Evolutionary conservation across 306 rosid genomes (phyloP), one percentile per base, ranked within the genome.

Genomic region (Senna siamea): DNA sequence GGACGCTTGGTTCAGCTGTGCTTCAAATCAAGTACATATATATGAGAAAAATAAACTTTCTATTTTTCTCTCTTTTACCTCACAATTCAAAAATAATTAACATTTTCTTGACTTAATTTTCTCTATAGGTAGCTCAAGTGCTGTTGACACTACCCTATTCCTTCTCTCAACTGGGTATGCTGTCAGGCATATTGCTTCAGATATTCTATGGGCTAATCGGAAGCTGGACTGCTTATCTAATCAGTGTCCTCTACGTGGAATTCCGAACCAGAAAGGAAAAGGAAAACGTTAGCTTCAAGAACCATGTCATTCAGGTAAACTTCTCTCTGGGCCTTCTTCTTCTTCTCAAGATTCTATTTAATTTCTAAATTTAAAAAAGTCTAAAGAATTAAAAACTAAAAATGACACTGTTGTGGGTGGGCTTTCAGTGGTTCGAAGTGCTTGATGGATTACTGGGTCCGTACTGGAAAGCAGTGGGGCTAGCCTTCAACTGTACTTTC

Each of bases 1-100:
- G 53, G 70, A 65, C 20, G 70, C 70, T 10, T 65, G 70, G 70
- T 65, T 65, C 14, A 65, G 70, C 37, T 65, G 70, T 65, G 70
- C 70, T 7, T 65, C 70, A 20, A 65, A 65, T 23, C 70, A 63
- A 40, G 69, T 63, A n/a, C n/a, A n/a, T n/a, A n/a, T n/a, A n/a
- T n/a, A n/a, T n/a, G n/a, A n/a, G n/a, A n/a, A n/a, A n/a, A n/a
- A n/a, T n/a, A n/a, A n/a, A n/a, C n/a, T n/a, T n/a, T n/a, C n/a
- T n/a, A 37, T 37, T 15, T 37, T n/a, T 59, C 23, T 32, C 4
- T 5, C 2, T 32, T 60, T 17, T 10, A 8, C 0, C 14, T 18
- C 13, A 1, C 57, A 53, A 19, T 19, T 53, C 30, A 8, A 38
- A 41, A 37, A 4, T 37, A 37, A 37, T 37, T 37, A 37, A 4